Conservation (phyloP, 768 basidiomycete genomes). For the Boletellus ananiceps region DNA sequence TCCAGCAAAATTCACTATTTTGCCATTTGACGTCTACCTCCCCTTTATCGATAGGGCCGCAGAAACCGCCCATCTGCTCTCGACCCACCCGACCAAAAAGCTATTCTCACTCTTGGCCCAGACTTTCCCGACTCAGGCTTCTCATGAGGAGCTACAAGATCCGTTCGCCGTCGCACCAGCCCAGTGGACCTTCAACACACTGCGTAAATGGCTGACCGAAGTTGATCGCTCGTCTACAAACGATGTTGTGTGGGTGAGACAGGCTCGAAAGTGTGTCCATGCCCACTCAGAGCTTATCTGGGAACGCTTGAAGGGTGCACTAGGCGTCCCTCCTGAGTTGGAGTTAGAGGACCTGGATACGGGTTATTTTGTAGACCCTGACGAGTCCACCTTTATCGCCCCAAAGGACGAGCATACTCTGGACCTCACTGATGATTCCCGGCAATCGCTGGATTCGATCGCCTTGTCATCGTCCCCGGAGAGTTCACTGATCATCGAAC, state of each 20-base stretch:
- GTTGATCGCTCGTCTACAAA: constrained; percentile 57
- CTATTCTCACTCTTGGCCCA: constrained; percentile 71
- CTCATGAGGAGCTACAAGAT: constrained; percentile 28
- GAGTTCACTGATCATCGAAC: constrained; percentile 42
- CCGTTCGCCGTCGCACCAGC: constrained; percentile 50
- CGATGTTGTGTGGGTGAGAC: constrained; percentile 71
- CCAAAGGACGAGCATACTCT: background rate
- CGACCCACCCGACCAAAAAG: constrained; percentile 59
- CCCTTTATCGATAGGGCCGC: constrained; percentile 81
- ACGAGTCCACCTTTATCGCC: background rate
- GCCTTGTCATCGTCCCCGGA: constrained; percentile 15
- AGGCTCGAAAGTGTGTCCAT: constrained; percentile 70
- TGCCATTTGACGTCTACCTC: constrained; percentile 73
- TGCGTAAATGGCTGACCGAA: constrained; percentile 63
- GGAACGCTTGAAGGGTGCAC: constrained; percentile 84
- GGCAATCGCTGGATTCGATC: background rate
- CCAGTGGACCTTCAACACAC: constrained; percentile 68
- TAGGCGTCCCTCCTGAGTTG: constrained; percentile 84
- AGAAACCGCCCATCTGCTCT: constrained; percentile 69
- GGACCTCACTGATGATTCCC: background rate
- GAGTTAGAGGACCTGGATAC: constrained; percentile 49
- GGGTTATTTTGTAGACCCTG: background rate
- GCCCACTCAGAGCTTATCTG: constrained; percentile 81
- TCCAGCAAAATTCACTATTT: constrained; percentile 65
- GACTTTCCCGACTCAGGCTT: constrained; percentile 46